Conservation (phyloP, 2,329 filamentous ascomycete species). For the Epichloe sp. region DNA sequence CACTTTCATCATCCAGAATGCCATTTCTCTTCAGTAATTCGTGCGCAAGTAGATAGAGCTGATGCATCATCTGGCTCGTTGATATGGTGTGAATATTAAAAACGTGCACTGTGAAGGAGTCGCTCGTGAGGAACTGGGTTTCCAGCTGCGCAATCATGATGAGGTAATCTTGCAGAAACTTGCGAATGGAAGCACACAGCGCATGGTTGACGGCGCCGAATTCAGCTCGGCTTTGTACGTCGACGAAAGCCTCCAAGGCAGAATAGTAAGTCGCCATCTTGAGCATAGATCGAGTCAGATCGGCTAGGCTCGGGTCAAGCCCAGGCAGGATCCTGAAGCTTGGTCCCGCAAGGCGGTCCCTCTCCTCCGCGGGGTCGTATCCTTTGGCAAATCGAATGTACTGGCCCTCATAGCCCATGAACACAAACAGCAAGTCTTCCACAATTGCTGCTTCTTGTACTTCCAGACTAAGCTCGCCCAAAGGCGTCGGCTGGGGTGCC, state of each 20-base stretch:
- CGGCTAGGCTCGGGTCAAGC: constrained; percentile 80
- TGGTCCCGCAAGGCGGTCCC: constrained; percentile 74
- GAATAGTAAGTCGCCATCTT: constrained; percentile 90
- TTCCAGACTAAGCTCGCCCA: constrained; percentile 62
- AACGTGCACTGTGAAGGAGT: constrained; percentile 82
- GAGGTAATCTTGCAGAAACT: constrained; percentile 83
- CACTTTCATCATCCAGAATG: constrained; percentile 67
- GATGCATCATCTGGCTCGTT: constrained; percentile 80
- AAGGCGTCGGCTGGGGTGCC: constrained; percentile 54
- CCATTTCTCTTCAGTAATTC: constrained; percentile 83
- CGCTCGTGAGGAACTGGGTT: constrained; percentile 79
- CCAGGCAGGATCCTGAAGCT: constrained; percentile 67
- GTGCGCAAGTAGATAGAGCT: constrained; percentile 75
- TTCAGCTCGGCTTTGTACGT: constrained; percentile 84
- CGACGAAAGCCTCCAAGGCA: constrained; percentile 82
- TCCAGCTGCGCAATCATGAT: constrained; percentile 88
- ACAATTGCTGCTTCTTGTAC: constrained; percentile 77
- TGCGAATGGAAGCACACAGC: constrained; percentile 86
- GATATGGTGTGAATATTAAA: constrained; percentile 84
- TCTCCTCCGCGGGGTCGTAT: constrained; percentile 75
- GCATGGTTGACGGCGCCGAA: constrained; percentile 94
- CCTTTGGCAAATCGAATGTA: constrained; percentile 78
- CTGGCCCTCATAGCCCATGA: constrained; percentile 98
- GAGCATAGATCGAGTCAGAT: constrained; percentile 77
- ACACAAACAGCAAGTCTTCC: constrained; percentile 84